Percentiles rank a stretch among this genome's conserved stretches.
Evolutionary conservation across 2,329 filamentous ascomycete genomes (phyloP).

Genomic region (Lachnellula hyalina): DNA sequence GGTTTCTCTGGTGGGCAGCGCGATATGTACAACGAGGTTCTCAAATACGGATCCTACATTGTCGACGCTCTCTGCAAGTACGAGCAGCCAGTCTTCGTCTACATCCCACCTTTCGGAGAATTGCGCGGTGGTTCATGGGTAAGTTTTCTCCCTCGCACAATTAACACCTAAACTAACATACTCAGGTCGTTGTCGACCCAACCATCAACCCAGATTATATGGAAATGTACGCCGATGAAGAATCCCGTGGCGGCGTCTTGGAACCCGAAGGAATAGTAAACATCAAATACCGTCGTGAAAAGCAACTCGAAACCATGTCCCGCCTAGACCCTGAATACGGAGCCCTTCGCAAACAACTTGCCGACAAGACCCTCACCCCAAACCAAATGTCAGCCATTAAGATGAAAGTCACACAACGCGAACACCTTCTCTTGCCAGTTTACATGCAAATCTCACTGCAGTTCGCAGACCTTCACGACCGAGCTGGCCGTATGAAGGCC

Average conservation of each 20-base stretch:
- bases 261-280: conserved; percentile 97
- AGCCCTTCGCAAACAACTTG: conserved; percentile 73
- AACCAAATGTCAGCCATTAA: conserved; percentile 77
- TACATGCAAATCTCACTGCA: conserved; percentile 95
- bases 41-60: conserved; percentile 99
- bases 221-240: conserved; percentile 99
- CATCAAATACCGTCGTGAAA: conserved; percentile 98
- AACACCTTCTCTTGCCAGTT: conserved; percentile 84
- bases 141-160: conserved; percentile 31
- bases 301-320: conserved; percentile 95
- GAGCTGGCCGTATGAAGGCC: conserved; percentile 94
- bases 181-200: conserved; percentile 84
- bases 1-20: conserved; percentile 99
- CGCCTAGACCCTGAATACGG: conserved; percentile 83
- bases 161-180: conserved; percentile 29
- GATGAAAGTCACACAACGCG: conserved; percentile 75
- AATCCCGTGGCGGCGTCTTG: conserved; percentile 91
- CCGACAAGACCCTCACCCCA: conserved; percentile 56
- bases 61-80: conserved; percentile 97
- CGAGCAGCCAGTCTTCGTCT: conserved; percentile 97
- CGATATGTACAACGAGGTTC: conserved; percentile 99
- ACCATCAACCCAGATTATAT: conserved; percentile 95
- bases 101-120: conserved; percentile 95
- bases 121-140: conserved; percentile 96
- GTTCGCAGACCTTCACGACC: conserved; percentile 95